Evolutionary conservation across 2,329 filamentous ascomycete species (phyloP).

Genomic region (Arthroderma sp.): DNA sequence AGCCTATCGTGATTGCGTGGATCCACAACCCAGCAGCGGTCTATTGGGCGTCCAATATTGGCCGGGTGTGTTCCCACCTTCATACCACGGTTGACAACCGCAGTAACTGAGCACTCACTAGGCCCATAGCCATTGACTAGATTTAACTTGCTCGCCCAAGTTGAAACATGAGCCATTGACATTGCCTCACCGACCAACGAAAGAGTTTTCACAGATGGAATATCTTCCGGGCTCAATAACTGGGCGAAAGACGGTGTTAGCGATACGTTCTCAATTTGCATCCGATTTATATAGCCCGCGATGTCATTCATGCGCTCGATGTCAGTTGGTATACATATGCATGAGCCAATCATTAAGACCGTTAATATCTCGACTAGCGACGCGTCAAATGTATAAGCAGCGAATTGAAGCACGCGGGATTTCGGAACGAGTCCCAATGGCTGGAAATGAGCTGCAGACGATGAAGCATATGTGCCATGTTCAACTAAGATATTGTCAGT

Average conservation of each 20-base stretch:
- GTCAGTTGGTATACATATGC: constrained; percentile 44
- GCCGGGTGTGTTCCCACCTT: constrained; percentile 16
- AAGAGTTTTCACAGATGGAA: constrained; percentile 26
- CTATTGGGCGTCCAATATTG: constrained; percentile 22
- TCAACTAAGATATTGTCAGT: constrained; percentile 27
- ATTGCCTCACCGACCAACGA: constrained; percentile 15
- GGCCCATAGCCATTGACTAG: constrained; percentile 30
- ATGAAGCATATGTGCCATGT: constrained; percentile 40
- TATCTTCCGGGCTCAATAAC: constrained; percentile 23
- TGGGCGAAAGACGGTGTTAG: constrained; percentile 44
- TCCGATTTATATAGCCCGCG: constrained; percentile 31
- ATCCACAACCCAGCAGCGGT: constrained; percentile 26
- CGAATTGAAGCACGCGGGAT: constrained; percentile 43
- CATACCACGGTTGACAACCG: constrained; percentile 17
- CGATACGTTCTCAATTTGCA: constrained; percentile 38
- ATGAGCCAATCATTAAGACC: constrained; percentile 39
- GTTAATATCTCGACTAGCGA: constrained; percentile 38
- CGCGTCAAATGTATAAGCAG: constrained; percentile 38
- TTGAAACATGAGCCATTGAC: constrained; percentile 15
- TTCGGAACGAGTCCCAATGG: constrained; percentile 30
- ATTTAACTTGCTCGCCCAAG: constrained; percentile 23
- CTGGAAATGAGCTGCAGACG: constrained; percentile 38
- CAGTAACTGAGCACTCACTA: constrained; percentile 24
- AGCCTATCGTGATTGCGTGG: constrained; percentile 22
- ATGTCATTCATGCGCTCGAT: constrained; percentile 39